phyloP scores from a whole-genome alignment of 805 yeast genomes.

The Metschnikowia sp. region DNA sequence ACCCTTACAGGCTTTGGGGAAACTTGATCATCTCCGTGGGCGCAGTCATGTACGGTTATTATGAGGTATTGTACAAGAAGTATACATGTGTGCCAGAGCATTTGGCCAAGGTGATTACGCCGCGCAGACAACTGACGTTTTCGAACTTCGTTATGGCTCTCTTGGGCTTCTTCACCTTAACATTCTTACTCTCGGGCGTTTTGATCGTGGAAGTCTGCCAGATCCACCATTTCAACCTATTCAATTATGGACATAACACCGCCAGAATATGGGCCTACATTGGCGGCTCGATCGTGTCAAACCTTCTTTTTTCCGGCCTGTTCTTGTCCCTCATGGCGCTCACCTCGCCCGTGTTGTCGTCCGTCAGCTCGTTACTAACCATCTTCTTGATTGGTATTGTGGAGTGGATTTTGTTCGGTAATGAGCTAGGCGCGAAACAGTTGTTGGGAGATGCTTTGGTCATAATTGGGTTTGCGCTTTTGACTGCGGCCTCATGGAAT shows the following conservation, averaged over 20 bases:
- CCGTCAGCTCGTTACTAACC: constrained; percentile 63
- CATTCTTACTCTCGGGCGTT: constrained; percentile 47
- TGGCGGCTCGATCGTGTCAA: constrained; percentile 53
- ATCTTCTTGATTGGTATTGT: constrained; percentile 75
- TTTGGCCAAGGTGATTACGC: constrained; percentile 38
- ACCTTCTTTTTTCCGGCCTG: constrained; percentile 65
- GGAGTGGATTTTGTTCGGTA: constrained; percentile 68
- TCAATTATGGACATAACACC: constrained; percentile 39
- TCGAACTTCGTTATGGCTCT: constrained; percentile 72
- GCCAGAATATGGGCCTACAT: constrained; percentile 45
- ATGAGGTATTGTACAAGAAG: constrained; percentile 80
- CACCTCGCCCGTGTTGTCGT: constrained; percentile 80
- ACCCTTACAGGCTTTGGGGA: constrained; percentile 65
- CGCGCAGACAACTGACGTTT: constrained; percentile 72
- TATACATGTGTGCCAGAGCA: constrained; percentile 70
- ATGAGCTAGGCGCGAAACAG: constrained; percentile 52
- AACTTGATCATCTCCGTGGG: constrained; percentile 69
- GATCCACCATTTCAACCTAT: constrained; percentile 55
- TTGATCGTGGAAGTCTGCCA: constrained; percentile 50
- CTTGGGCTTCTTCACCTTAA: constrained; percentile 57
- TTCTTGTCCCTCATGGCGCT: constrained; percentile 77
- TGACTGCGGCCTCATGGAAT: constrained; percentile 64
- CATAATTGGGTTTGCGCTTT: constrained; percentile 61
- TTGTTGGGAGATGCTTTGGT: constrained; percentile 68
- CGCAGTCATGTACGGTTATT: constrained; percentile 74